Percentiles rank a stretch among this genome's conserved stretches.
Evolutionary conservation across 768 basidiomycete genomes (phyloP).

Genomic region (Cyclocybe cylindracea): DNA sequence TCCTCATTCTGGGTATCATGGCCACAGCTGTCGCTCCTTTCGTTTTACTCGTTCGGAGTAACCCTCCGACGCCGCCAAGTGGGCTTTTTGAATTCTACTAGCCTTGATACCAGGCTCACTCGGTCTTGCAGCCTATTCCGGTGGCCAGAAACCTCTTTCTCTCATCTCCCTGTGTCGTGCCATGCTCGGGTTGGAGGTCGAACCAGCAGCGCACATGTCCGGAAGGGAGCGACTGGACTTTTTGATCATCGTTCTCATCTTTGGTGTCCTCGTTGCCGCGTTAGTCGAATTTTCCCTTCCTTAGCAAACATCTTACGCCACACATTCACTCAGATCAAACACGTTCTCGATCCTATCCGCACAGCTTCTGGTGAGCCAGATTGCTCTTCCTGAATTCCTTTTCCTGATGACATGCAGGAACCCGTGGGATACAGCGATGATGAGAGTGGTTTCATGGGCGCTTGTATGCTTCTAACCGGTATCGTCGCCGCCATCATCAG

Average conservation of each 20-base stretch:
- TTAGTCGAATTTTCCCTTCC: slow-evolving; percentile 33
- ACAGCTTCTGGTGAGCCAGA: slow-evolving; percentile 61
- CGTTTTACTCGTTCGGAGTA: slow-evolving; percentile 55
- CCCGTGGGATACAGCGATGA: slow-evolving; percentile 73
- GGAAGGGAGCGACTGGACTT: slow-evolving; percentile 72
- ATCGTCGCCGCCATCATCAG: slow-evolving; percentile 67
- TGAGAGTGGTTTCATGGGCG: slow-evolving; percentile 70
- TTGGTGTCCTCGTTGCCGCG: slow-evolving; percentile 68
- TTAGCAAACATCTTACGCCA: background rate
- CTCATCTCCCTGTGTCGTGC: slow-evolving; percentile 56
- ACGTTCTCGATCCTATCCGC: slow-evolving; percentile 66
- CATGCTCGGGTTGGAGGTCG: slow-evolving; percentile 43
- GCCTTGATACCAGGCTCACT: background rate
- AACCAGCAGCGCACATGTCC: slow-evolving; percentile 58
- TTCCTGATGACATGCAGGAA: slow-evolving; percentile 39
- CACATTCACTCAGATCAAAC: slow-evolving; percentile 44
- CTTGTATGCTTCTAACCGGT: slow-evolving; percentile 66
- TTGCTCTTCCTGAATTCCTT: background rate
- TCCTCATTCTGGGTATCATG: slow-evolving; percentile 72
- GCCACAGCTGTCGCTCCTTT: slow-evolving; percentile 62
- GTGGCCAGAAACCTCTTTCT: slow-evolving; percentile 57
- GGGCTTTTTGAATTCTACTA: slow-evolving; percentile 15
- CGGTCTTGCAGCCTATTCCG: slow-evolving; percentile 52
- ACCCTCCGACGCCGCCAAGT: slow-evolving; percentile 84
- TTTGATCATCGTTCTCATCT: slow-evolving; percentile 53